Percentiles rank a stretch among this genome's conserved stretches.
Conservation (phyloP, 192 early-diverging fungal species). For the Cladochytrium replicatum region DNA sequence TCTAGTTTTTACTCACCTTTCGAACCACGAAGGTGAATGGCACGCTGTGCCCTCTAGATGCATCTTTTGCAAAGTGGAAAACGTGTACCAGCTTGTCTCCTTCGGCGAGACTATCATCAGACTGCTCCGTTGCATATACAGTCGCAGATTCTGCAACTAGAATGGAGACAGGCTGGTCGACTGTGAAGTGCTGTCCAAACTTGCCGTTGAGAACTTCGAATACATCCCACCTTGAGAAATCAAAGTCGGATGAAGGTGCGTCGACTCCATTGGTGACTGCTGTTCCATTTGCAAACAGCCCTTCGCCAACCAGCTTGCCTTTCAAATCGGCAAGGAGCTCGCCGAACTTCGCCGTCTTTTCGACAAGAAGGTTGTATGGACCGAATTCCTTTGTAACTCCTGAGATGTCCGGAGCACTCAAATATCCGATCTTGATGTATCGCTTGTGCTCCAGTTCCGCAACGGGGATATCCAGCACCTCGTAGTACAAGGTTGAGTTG, state of each 20-base stretch:
- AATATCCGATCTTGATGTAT: constrained; percentile 53
- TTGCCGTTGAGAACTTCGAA: constrained; percentile 45
- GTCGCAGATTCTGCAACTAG: constrained; percentile 26
- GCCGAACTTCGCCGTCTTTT: constrained; percentile 37
- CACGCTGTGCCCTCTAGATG: constrained; percentile 57
- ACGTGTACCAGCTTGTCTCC: constrained; percentile 43
- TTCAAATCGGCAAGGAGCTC: constrained; percentile 40
- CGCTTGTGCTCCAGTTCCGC: constrained; percentile 76
- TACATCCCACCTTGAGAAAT: constrained; percentile 46
- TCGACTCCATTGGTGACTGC: constrained; percentile 22
- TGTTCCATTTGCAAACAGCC: constrained; percentile 4
- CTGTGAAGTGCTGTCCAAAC: constrained; percentile 32
- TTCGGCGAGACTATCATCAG: constrained; percentile 8
- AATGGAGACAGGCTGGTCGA: constrained; percentile 30
- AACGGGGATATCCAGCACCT: constrained; percentile 71
- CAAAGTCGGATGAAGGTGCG: constrained; percentile 25
- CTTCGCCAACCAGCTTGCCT: constrained; percentile 20
- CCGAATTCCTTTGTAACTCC: constrained; percentile 23
- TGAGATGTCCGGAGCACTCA: constrained; percentile 60
- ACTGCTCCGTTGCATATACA: constrained; percentile 10
- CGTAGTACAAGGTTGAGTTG: constrained; percentile 59
- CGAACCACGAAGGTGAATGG: constrained; percentile 65
- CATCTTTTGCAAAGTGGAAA: constrained; percentile 69
- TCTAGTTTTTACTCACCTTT: constrained; percentile 2
- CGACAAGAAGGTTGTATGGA: constrained; percentile 57